Evolutionary conservation across 306 rosid species (phyloP), one percentile per base, ranked within the genome.

Genomic region (Hylodesmum podocarpum): DNA sequence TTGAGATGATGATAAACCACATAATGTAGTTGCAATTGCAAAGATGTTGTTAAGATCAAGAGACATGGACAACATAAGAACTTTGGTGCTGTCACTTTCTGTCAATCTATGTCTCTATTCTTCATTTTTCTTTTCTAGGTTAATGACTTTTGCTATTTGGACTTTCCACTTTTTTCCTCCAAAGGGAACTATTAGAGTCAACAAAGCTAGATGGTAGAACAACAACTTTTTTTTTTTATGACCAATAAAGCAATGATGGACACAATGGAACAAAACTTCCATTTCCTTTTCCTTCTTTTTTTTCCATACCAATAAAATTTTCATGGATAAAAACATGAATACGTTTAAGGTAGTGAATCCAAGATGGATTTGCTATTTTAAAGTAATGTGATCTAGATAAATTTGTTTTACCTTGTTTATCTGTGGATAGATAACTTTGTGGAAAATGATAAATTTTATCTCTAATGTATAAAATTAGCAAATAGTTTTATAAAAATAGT

Each of bases 201-300:
- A 81, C 74, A 77, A 77, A 73, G 83, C 61, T 53, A 0, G 37
- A 73, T 63, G 34, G 53, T 74, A 8, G 75, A 51, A 55, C 83
- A 68, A 41, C 84, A 7, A 44, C 81, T 81, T 78, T 77, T n/a
- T n/a, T n/a, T n/a, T n/a, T n/a, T n/a, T n/a, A n/a, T 77, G 88
- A 77, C 83, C 46, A 4, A 5, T 37, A 57, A 57, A 57, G 4
- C 65, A 75, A 68, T 75, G 18, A 34, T 66, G 40, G 70, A 64
- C 31, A 36, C 80, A 46, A 64, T 51, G 9, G 6, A 28, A 25
- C 65, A 58, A 37, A 47, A 16, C 6, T 28, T 71, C 22, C 74
- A 15, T 18, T 41, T 72, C 8, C 4, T 5, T n/a, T 43, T 7
- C 43, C 25, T 4, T 49, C 16, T 40, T 16, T 70, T 1, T 41